These are phyloP conservation scores for Saturnispora galanensis DNA, from an alignment of 805 yeast species.

Conservation along the genomic window DNA sequence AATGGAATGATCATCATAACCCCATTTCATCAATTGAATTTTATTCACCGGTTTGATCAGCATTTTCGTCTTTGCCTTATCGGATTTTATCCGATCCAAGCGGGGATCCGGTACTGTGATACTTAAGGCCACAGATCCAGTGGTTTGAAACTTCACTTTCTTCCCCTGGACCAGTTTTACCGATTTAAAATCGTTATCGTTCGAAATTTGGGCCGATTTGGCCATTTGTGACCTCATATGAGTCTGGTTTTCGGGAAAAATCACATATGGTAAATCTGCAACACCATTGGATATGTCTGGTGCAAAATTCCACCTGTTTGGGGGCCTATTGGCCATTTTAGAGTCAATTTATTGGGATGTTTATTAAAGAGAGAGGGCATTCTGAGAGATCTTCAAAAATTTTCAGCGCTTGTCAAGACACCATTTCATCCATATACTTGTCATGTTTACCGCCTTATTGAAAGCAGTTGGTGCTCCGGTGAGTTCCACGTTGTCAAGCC, in stretches of 20 bases:
- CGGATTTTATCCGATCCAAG: neutral
- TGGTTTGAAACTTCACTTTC: constrained; percentile 3
- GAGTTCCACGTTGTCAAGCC: neutral
- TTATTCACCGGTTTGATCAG: neutral
- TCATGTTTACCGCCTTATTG: constrained; percentile 14
- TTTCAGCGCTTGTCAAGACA: constrained; percentile 1
- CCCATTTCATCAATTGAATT: constrained; percentile 13
- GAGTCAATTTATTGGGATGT: no score
- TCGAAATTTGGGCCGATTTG: neutral
- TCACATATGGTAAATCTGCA: neutral
- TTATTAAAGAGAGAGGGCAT: neutral
- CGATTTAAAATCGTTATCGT: constrained; percentile 1
- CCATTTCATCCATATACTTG: neutral
- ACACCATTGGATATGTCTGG: no score
- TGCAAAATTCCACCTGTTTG: no score
- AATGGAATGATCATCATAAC: constrained; percentile 60
- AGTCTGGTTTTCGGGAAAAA: constrained; percentile 4
- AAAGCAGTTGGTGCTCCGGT: no score
- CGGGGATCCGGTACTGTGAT: constrained; percentile 2
- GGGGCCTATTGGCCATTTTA: no score
- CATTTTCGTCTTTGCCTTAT: neutral
- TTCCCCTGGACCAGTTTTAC: neutral
- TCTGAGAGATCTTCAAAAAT: neutral
- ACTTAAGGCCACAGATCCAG: neutral
- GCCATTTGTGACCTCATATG: neutral